Evolutionary conservation across 257 asterid genomes (phyloP), one percentile per base, ranked within the genome.

Genomic region (Nicotiana knightiana): DNA sequence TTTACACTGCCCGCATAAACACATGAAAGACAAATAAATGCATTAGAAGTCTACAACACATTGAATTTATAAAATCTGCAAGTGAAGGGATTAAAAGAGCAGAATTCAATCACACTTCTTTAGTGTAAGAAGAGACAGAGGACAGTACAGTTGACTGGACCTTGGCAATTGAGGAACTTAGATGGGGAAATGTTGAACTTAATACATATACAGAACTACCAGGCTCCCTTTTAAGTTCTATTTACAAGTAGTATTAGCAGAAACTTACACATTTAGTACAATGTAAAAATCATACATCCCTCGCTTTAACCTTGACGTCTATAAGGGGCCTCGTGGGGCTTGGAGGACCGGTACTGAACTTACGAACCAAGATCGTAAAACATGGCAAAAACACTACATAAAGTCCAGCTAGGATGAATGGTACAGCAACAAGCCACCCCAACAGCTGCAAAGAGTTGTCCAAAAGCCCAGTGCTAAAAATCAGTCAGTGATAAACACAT

Each of bases 341-440:
- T 6, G 92, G 82, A 51, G 97, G 92, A 77, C 57, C 54, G 3
- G 66, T 30, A 5, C 93, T 81, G 89, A 94, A 94, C 86, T 89
- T 92, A 35, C 81, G 86, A 68, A 93, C 97, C 92, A 96, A 83
- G 79, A 91, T 78, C 84, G 43, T 86, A 91, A 91, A 96, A 80
- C 93, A 88, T 17, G 99, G 99, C 87, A 94, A 77, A 35, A 85
- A 89, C 73, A 91, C 37, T 16, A 90, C 1, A 77, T 96, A 92
- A 26, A 94, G 92, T 76, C 83, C 89, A 68, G 90, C 97, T 57
- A 92, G 67, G 80, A 96, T 88, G 83, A 96, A 71, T 53, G 99
- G 99, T 32, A 91, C 96, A 30, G 98, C 93, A 59, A 93, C 91
- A 80, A 91, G 78, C 99, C 99, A 96, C 32, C 99, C 99, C 91